Base-by-base conservation (phyloP, 495 filamentous ascomycete genomes). In the Penicillium bialowiezense region DNA sequence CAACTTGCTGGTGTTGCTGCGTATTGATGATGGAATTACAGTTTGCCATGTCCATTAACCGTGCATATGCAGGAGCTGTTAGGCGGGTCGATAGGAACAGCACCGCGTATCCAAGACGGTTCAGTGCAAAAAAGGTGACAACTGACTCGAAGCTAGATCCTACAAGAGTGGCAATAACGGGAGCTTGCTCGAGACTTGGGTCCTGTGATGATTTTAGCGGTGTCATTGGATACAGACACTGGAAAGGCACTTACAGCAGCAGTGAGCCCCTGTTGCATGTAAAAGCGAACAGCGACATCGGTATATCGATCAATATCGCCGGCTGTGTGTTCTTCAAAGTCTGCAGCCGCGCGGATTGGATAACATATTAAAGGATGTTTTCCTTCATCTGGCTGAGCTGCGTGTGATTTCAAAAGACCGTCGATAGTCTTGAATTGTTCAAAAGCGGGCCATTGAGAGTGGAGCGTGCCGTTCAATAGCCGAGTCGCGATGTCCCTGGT, bases 71-170 rank as follows among this genome's bases (percentile, higher is more conserved):
- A 15, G 62, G 59, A 0, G 69, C 67, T 23, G 75, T 71, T 21
- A 84, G 64, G 12, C 82, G 75, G 15, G 78, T 79, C 0, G 81
- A 85, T 6, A 85, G 54, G 17, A 79, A 70, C 10, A 85, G 63
- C 18, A 75, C 66, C 5, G 76, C 76, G 55, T 76, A 80, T 14
- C 81, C 81, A 2, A 82, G 64, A 4, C 81, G 73, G 26, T 72
- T 71, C 12, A 84, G 58, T 2, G 79, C 81, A 37, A 82, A 78
- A 8, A 81, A 65, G 2, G 77, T 70, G 29, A 83, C 37, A 6
- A 78, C 56, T 44, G 77, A 82, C 36, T 81, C 78, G 21, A 85
- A 59, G 50, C 78, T 75, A 13, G 79, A 81, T 26, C 63, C 56
- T 13, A 71, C 76, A 2, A 82, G 68, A 13, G 83, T 50, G 2